A percentile compares a stretch with the other conserved stretches of the same genome.
These are phyloP conservation scores for Coemansia sp. DNA, from an alignment of 192 early-diverging fungal species.

Conservation along the genomic window DNA sequence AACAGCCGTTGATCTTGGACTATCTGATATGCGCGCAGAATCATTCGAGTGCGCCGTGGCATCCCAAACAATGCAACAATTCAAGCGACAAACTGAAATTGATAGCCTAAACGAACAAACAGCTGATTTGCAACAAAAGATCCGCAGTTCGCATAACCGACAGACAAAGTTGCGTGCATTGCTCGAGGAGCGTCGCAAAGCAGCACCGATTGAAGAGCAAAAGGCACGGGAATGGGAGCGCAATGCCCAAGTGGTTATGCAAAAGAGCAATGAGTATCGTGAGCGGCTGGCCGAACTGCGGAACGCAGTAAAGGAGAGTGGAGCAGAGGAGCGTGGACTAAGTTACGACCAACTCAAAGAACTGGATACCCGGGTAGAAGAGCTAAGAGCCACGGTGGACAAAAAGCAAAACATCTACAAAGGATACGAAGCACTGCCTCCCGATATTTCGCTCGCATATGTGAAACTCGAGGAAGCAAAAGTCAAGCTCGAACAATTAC, in stretches of 20 bases:
- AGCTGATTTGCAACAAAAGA: not conserved
- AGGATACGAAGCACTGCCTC: constrained; percentile 39
- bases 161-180: constrained; percentile 16
- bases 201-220: constrained; percentile 36
- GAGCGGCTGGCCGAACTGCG: constrained; percentile 19
- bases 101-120: constrained; percentile 6
- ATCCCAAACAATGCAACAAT: constrained; percentile 14
- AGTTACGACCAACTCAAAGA: constrained; percentile 28
- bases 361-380: constrained; percentile 13
- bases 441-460: constrained; percentile 38
- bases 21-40: constrained; percentile 22
- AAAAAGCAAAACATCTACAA: constrained; percentile 20
- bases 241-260: constrained; percentile 34
- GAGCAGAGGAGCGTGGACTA: constrained; percentile 11
- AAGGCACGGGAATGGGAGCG: constrained; percentile 52
- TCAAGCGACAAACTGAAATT: constrained; percentile 12
- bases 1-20: constrained; percentile 14
- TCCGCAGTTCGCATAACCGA: constrained; percentile 22
- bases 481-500: constrained; percentile 29
- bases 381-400: constrained; percentile 8
- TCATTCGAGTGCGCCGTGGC: constrained; percentile 37
- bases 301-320: not conserved
- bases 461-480: constrained; percentile 44
- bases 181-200: constrained; percentile 15
- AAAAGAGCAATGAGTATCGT: constrained; percentile 41